Base-by-base conservation (phyloP, 768 basidiomycete species). In the Gelatoporia subvermispora region DNA sequence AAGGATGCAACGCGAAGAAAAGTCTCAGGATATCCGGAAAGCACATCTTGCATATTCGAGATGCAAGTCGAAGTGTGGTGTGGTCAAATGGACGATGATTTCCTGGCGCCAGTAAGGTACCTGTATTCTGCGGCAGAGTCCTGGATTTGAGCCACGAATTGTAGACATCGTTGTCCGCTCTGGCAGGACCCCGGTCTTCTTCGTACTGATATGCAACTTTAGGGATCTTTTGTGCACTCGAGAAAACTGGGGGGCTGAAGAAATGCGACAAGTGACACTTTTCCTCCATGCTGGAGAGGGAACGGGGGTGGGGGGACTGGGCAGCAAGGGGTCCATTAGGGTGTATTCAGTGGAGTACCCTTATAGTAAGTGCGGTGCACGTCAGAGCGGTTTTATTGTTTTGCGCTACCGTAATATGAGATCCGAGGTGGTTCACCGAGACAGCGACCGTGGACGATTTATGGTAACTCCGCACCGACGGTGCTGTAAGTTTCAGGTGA, bases 31-130 rank as follows among this genome's bases (percentile, higher is more conserved):
- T 69, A 48, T 84, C 75, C 17, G 75, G 69, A 28, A 76, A 72
- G 60, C 78, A 84, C 11, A 70, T 69, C 48, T 71, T 73, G 11
- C 78, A 60, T 52, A 87, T 77, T 31, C 71, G 66, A 47, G 69
- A 65, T 8, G 88, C 88, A 17, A 85, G 74, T 39, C 62, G 67
- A 38, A 79, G 57, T 63, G 88, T 89, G 15, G 64, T 58, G 41
- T 73, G 56, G 43, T 73, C 81, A 51, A 91, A 57, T n/a, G 76
- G 71, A 35, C 88, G 79, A 53, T 81, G 83, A 35, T 79, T 81
- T 40, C 89, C 89, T 28, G 89, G 81, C 72, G 63, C 65, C 51
- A 54, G 61, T 25, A 66, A 47, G 18, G 49, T 47, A 16, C 36
- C 50, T 20, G 48, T 34, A 18, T 4, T n/a, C 13, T 35, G 35